phyloP scores from a whole-genome alignment of 2,329 filamentous ascomycete genomes.

The Gaeumannomyces tritici region DNA sequence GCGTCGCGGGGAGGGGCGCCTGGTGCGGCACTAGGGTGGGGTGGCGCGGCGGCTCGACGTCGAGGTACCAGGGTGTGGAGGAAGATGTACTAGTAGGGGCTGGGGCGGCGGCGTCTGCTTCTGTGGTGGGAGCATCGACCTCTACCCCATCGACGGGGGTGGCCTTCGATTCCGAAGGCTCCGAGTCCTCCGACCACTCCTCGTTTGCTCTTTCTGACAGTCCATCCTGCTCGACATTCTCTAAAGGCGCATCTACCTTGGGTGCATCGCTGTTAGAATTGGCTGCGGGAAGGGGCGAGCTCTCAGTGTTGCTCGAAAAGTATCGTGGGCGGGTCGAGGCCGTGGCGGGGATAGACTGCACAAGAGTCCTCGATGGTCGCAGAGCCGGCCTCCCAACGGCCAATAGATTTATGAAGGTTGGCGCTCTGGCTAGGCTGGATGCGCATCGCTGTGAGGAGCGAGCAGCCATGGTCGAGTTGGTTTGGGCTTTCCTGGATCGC shows the following conservation, averaged over 20 bases:
- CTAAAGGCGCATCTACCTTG: background rate
- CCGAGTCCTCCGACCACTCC: background rate
- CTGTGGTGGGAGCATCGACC: background rate
- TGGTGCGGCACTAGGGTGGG: constrained; percentile 36
- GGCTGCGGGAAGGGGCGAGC: background rate
- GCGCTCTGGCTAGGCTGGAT: background rate
- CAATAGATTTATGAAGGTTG: background rate
- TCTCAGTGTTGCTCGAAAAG: background rate
- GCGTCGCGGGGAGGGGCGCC: constrained; percentile 41
- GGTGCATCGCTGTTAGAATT: background rate
- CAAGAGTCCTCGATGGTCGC: background rate
- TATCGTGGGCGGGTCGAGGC: background rate
- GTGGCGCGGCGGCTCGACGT: constrained; percentile 53
- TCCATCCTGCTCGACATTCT: background rate
- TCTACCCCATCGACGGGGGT: background rate
- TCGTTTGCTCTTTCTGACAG: background rate
- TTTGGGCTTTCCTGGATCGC: background rate
- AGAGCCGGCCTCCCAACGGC: background rate
- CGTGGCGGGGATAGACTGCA: background rate
- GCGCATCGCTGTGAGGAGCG: background rate
- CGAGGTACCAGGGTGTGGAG: constrained; percentile 64
- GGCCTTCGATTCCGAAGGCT: background rate
- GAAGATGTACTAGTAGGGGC: background rate
- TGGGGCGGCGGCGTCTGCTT: constrained; percentile 11
- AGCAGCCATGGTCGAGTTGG: background rate